Base-by-base conservation (phyloP, 2,329 filamentous ascomycete species). In the Sphaerostilbella broomeana region DNA sequence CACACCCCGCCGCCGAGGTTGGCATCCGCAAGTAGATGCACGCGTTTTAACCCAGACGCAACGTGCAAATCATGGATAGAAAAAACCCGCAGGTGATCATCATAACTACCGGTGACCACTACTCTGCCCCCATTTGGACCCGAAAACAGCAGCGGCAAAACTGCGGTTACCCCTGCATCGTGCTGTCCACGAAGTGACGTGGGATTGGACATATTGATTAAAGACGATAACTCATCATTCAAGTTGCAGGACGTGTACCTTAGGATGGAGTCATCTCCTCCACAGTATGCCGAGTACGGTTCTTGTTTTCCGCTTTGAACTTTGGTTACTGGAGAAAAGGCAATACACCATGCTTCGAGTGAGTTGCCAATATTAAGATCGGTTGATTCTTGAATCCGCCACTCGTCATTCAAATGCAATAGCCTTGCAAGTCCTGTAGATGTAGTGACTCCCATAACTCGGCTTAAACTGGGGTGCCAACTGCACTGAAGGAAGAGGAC, bases 101-200 rank as follows among this genome's bases (percentile, higher is more conserved):
- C 92, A 55, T 97, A 98, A 55, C 86, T 94, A 4, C 92, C 92
- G 0, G 89, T 95, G 3, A 95, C 54, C 3, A 94, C 60, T 4
- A 92, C 54, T 4, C 70, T 67, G 1, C 69, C 68, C 3, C 65
- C 64, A 7, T 72, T 65, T 7, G 57, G 49, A 0, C 56, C 49
- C 2, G 58, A 52, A 3, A 65, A 15, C 1, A 70, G 55, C 3
- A 94, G 63, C 0, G 88, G 86, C 3, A 95, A 61, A 38, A 97
- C 92, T 2, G 86, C 79, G 0, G 89, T 95, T 1, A 97, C 84
- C 9, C 92, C 90, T 2, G 88, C 87, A n/a, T 70, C 69, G 53
- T 95, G 87, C 19, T 51, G 46, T n/a, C 58, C 56, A 45, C 70
- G 79, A 19, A 65, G 50, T 11, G 45, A 46, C 6, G 60, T 43